Evolutionary conservation across 2,329 filamentous ascomycete genomes (phyloP).

Genomic region (Neonectria faginata): DNA sequence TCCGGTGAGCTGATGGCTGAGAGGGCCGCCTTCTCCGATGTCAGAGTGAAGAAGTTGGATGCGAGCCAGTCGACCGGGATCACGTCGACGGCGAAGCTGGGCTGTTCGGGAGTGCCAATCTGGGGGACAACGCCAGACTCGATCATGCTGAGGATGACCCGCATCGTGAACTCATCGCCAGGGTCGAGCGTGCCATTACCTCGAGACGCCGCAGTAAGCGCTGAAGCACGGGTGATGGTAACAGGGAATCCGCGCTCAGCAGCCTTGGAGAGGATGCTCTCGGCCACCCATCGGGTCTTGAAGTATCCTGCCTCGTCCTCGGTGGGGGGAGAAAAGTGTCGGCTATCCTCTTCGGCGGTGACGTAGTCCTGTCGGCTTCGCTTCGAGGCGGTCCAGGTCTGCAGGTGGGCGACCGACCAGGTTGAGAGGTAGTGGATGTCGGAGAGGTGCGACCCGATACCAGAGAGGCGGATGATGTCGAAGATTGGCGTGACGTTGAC

Average conservation of each 20-base stretch:
- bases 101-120: slow-evolving; percentile 36
- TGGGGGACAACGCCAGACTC: slow-evolving; percentile 40
- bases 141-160: slow-evolving; percentile 41
- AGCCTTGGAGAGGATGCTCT: slow-evolving; percentile 42
- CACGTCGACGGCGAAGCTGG: slow-evolving; percentile 41
- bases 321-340: slow-evolving; percentile 40
- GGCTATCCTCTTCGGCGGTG: slow-evolving; percentile 36
- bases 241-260: slow-evolving; percentile 42
- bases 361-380: slow-evolving; percentile 32
- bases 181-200: slow-evolving; percentile 32
- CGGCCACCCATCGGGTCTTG: slow-evolving; percentile 45
- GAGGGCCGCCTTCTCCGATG: slow-evolving; percentile 29
- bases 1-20: not conserved
- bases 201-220: slow-evolving; percentile 33
- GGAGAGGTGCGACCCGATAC: slow-evolving; percentile 34
- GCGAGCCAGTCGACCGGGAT: slow-evolving; percentile 43
- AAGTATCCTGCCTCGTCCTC: slow-evolving; percentile 45
- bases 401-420: slow-evolving; percentile 45
- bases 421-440: slow-evolving; percentile 39
- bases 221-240: slow-evolving; percentile 40
- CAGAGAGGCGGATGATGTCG: slow-evolving; percentile 43
- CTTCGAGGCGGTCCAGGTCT: slow-evolving; percentile 40
- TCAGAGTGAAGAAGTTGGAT: slow-evolving; percentile 35
- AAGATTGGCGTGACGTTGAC: slow-evolving; percentile 40
- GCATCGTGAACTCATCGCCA: slow-evolving; percentile 42